These are phyloP conservation scores for Colletotrichum viniferum DNA, from an alignment of 2,329 filamentous ascomycete genomes.

Conservation along the genomic window DNA sequence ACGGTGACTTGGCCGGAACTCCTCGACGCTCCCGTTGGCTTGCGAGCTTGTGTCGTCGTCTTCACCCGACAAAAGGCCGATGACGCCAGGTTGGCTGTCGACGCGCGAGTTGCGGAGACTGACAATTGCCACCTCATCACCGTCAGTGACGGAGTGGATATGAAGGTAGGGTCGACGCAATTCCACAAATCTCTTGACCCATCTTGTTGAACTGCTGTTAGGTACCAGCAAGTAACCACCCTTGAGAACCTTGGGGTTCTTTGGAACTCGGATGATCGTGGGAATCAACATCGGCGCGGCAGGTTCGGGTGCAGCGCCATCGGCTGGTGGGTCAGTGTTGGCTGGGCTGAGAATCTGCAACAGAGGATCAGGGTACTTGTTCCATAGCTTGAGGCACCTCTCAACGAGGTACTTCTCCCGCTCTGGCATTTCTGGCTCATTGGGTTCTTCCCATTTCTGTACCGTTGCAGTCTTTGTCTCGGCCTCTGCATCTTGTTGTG, in stretches of 20 bases:
- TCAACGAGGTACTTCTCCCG: conserved; percentile 52
- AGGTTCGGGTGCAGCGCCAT: conserved; percentile 58
- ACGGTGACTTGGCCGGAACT: conserved; percentile 51
- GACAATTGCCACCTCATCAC: conserved; percentile 89
- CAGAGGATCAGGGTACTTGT: conserved; percentile 60
- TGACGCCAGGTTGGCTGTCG: conserved; percentile 88
- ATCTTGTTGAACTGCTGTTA: conserved; percentile 79
- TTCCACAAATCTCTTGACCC: conserved; percentile 93
- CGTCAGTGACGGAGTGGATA: conserved; percentile 82
- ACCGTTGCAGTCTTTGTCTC: conserved; percentile 22
- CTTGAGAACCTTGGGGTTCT: conserved; percentile 82
- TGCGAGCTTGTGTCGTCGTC: conserved; percentile 35
- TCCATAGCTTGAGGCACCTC: conserved; percentile 70
- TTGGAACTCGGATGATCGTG: conserved; percentile 77
- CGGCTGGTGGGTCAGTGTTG: conserved; percentile 72
- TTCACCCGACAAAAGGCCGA: conserved; percentile 70
- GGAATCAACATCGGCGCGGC: conserved; percentile 71
- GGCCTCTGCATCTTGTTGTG: conserved; percentile 27
- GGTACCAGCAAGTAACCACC: conserved; percentile 87
- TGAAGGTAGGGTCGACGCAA: conserved; percentile 90
- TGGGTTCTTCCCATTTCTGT: conserved; percentile 23
- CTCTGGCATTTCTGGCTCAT: conserved; percentile 45
- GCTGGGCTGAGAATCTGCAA: conserved; percentile 59
- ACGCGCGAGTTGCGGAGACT: conserved; percentile 89
- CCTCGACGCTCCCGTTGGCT: conserved; percentile 34